Percentiles rank a stretch among this genome's conserved stretches.
Conservation (phyloP, 805 yeast species). For the Metschnikowia picachoensis region DNA sequence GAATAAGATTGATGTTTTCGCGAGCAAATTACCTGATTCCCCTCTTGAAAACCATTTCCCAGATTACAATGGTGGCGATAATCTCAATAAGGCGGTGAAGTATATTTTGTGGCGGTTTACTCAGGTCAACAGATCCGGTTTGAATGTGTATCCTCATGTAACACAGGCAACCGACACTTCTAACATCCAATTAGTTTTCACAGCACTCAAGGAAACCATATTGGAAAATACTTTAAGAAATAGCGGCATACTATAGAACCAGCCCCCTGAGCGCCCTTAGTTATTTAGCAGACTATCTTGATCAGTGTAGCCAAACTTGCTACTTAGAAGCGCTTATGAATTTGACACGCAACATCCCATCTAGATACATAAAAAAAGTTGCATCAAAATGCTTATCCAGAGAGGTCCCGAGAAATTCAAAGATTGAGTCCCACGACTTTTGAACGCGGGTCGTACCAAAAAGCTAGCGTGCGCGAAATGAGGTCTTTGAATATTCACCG, state of each 20-base stretch:
- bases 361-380: too few relatives aligned
- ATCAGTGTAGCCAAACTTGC: too few relatives aligned
- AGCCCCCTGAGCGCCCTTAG: too few relatives aligned
- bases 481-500: too few relatives aligned
- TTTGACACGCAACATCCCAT: too few relatives aligned
- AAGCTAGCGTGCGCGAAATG: too few relatives aligned
- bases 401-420: too few relatives aligned
- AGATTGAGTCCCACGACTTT: too few relatives aligned
- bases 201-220: slow-evolving; percentile 77
- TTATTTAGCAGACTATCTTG: too few relatives aligned
- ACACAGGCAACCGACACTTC: slow-evolving; percentile 95
- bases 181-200: slow-evolving; percentile 80
- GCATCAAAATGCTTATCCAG: too few relatives aligned
- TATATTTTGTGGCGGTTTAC: slow-evolving; percentile 88
- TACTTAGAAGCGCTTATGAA: too few relatives aligned
- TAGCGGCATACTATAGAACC: slow-evolving; percentile 56
- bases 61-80: slow-evolving; percentile 87
- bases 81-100: slow-evolving; percentile 86
- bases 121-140: slow-evolving; percentile 75
- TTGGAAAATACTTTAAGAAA: slow-evolving; percentile 73
- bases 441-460: too few relatives aligned
- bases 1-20: slow-evolving; percentile 87
- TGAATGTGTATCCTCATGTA: slow-evolving; percentile 82
- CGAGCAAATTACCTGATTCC: slow-evolving; percentile 75
- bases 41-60: slow-evolving; percentile 84